A percentile compares a stretch with the other conserved stretches of the same genome.
Evolutionary conservation across 495 filamentous ascomycete species (phyloP).

Genomic region (Neurospora sp.): DNA sequence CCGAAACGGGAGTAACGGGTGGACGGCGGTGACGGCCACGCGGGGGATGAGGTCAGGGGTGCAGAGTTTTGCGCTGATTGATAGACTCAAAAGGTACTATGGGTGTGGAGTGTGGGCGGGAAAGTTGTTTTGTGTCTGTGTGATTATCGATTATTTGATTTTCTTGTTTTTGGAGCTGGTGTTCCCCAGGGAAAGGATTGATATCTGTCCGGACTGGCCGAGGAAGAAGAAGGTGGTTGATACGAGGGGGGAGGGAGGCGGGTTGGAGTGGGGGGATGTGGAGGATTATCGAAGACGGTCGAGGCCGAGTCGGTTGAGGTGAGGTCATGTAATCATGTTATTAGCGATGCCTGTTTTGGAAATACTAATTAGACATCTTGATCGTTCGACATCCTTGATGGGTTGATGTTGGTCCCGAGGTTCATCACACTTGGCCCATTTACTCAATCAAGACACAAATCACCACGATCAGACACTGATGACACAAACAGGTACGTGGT

Average conservation of each 20-base stretch:
- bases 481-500: not conserved
- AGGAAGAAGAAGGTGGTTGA: slow-evolving; percentile 43
- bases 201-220: slow-evolving; percentile 85
- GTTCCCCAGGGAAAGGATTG: slow-evolving; percentile 75
- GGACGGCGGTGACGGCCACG: slow-evolving; percentile 49
- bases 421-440: not conserved
- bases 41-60: slow-evolving; percentile 57
- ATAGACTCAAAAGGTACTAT: slow-evolving; percentile 90
- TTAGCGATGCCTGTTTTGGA: not conserved
- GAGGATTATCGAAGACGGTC: not conserved
- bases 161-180: slow-evolving; percentile 79
- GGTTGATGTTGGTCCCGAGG: not conserved
- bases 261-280: not conserved
- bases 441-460: not conserved
- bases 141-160: slow-evolving; percentile 85
- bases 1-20: slow-evolving; percentile 17
- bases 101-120: slow-evolving; percentile 99
- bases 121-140: slow-evolving; percentile 93
- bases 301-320: not conserved
- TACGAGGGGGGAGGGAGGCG: slow-evolving; percentile 1
- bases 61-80: slow-evolving; percentile 83
- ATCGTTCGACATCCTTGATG: not conserved
- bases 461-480: not conserved
- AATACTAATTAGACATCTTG: not conserved
- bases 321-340: not conserved